Evolutionary conservation across 768 basidiomycete genomes (phyloP).

Genomic region (Podaxis sp.): DNA sequence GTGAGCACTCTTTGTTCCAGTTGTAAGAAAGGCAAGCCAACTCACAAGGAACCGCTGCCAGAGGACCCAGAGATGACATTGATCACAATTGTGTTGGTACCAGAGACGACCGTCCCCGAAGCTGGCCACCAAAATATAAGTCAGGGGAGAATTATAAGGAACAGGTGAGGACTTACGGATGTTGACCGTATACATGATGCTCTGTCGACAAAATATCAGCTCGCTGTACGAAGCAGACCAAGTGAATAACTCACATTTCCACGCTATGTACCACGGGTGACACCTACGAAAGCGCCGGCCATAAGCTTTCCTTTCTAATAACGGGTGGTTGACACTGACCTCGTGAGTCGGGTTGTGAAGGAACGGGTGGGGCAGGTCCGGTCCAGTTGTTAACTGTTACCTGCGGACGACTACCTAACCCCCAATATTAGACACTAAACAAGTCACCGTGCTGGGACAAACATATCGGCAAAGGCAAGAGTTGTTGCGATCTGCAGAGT

Average conservation of each 20-base stretch:
- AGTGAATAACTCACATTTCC: constrained; percentile 25
- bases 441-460: not conserved
- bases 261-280: constrained; percentile 33
- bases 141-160: not conserved
- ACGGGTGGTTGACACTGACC: constrained; percentile 13
- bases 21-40: not conserved
- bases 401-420: constrained; percentile 27
- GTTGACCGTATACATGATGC: constrained; percentile 29
- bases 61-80: constrained; percentile 31
- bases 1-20: not conserved
- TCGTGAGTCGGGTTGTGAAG: constrained; percentile 28
- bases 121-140: constrained; percentile 16
- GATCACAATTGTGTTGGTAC: constrained; percentile 26
- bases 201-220: constrained; percentile 16
- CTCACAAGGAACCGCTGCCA: constrained; percentile 28
- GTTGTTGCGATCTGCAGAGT: constrained; percentile 33
- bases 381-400: constrained; percentile 27
- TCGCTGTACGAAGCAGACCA: not conserved
- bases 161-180: constrained; percentile 24
- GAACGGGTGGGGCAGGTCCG: constrained; percentile 25
- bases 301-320: not conserved
- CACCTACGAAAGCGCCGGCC: constrained; percentile 15
- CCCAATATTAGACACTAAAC: not conserved
- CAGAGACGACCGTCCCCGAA: constrained; percentile 24
- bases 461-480: constrained; percentile 29